Percentiles rank a stretch among this genome's conserved stretches.
Conservation (phyloP, 192 early-diverging fungal species). For the Haplosporangium gracile region DNA sequence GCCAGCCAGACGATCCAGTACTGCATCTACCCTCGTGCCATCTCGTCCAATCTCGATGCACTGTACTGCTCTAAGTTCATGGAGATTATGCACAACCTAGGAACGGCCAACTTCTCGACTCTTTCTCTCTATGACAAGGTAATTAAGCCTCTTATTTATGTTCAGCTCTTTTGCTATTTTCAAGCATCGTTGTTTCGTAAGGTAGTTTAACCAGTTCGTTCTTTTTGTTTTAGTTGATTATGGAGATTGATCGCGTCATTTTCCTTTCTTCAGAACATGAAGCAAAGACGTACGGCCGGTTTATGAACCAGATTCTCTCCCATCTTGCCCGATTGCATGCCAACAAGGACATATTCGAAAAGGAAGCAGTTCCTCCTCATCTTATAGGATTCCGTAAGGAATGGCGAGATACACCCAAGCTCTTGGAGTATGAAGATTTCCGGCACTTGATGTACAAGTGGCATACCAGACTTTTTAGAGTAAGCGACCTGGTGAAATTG, state of each 20-base stretch:
- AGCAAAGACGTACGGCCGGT: conserved; percentile 78
- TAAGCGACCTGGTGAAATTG: conserved; percentile 1
- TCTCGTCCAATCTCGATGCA: conserved; percentile 78
- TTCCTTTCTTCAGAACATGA: conserved; percentile 79
- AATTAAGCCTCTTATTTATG: not conserved
- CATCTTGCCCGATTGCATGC: conserved; percentile 72
- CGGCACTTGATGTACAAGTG: conserved; percentile 76
- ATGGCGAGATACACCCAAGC: conserved; percentile 60
- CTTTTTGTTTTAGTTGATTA: conserved; percentile 14
- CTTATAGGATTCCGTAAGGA: conserved; percentile 80
- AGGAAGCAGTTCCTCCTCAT: conserved; percentile 66
- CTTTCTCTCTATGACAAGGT: conserved; percentile 79
- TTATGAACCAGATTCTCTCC: conserved; percentile 69
- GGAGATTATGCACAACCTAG: conserved; percentile 76
- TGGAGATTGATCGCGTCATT: conserved; percentile 42
- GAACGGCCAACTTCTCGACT: conserved; percentile 77
- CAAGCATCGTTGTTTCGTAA: not conserved
- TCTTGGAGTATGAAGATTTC: conserved; percentile 73
- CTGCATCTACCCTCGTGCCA: conserved; percentile 78
- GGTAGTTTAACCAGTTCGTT: not conserved
- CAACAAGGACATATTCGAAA: conserved; percentile 62
- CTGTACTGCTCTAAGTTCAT: conserved; percentile 82
- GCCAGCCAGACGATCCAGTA: conserved; percentile 71
- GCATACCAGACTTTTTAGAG: conserved; percentile 70
- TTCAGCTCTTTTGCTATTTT: conserved; percentile 2